Conservation (phyloP, 2,329 filamentous ascomycete genomes). For the Volutella citrinella region DNA sequence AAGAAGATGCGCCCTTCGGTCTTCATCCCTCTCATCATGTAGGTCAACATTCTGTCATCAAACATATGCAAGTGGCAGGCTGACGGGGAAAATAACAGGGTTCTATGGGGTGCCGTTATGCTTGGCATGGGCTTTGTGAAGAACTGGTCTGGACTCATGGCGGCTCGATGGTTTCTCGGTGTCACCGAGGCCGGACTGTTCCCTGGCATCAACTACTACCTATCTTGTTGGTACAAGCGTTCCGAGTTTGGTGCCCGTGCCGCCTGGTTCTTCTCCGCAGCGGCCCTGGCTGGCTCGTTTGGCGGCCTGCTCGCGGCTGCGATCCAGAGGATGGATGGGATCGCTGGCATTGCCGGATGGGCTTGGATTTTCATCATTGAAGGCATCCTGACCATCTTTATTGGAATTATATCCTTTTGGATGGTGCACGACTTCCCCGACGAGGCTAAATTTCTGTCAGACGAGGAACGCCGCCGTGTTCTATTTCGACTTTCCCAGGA, state of each 20-base stretch:
- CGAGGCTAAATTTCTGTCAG: constrained; percentile 68
- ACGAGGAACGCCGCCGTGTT: constrained; percentile 68
- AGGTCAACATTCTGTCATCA: constrained; percentile 30
- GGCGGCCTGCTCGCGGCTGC: constrained; percentile 71
- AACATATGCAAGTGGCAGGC: background rate
- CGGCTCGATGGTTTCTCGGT: constrained; percentile 68
- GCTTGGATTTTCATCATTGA: constrained; percentile 68
- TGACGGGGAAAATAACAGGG: too few relatives aligned
- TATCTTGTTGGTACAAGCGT: constrained; percentile 81
- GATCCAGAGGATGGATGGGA: constrained; percentile 67
- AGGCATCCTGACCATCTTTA: constrained; percentile 66
- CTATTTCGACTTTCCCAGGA: constrained; percentile 68
- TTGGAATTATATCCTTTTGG: constrained; percentile 70
- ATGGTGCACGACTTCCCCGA: constrained; percentile 82
- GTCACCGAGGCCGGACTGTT: constrained; percentile 74
- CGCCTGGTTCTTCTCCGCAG: constrained; percentile 81
- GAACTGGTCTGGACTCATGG: constrained; percentile 63
- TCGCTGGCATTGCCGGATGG: constrained; percentile 56
- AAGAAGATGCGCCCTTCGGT: constrained; percentile 73
- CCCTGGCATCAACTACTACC: constrained; percentile 75
- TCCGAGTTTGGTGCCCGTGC: constrained; percentile 77
- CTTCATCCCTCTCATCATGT: constrained; percentile 82
- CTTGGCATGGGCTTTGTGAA: constrained; percentile 65
- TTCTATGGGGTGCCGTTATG: constrained; percentile 67
- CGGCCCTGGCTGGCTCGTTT: constrained; percentile 75